Evolutionary conservation across 257 asterid genomes (phyloP).

Genomic region (Solanum medicagineum): DNA sequence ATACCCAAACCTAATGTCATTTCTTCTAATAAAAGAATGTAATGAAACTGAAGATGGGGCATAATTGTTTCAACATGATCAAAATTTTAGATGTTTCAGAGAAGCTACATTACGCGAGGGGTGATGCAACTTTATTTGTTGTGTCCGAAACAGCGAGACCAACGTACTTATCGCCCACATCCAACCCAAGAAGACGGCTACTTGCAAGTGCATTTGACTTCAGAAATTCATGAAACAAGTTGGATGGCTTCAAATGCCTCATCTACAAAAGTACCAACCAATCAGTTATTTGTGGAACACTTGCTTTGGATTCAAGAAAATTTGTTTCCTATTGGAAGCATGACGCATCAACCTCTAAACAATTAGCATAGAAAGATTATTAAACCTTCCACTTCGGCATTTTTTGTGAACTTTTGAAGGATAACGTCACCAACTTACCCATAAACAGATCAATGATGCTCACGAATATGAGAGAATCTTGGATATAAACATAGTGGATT

Average conservation of each 20-base stretch:
- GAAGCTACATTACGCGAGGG: constrained; percentile 41
- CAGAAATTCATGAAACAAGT: constrained; percentile 43
- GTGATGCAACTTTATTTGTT: constrained; percentile 50
- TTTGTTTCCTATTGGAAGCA: neutral
- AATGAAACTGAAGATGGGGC: neutral
- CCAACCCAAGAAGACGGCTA: constrained; percentile 72
- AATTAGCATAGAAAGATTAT: neutral
- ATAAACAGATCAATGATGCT: neutral
- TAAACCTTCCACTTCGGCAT: neutral
- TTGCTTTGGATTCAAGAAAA: neutral
- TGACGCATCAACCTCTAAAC: neutral
- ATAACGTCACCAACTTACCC: neutral
- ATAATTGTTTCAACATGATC: neutral
- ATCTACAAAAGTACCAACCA: constrained; percentile 26
- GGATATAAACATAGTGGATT: neutral
- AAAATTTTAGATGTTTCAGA: neutral
- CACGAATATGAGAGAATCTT: neutral
- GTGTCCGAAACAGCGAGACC: constrained; percentile 80
- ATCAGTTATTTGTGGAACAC: neutral
- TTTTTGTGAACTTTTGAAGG: neutral
- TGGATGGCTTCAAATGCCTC: constrained; percentile 60
- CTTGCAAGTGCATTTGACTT: constrained; percentile 28
- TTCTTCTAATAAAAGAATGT: neutral
- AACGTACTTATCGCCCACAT: constrained; percentile 84
- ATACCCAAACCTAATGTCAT: constrained; percentile 10